Conservation (phyloP, 257 asterid species). For the Capsicum pubescens region DNA sequence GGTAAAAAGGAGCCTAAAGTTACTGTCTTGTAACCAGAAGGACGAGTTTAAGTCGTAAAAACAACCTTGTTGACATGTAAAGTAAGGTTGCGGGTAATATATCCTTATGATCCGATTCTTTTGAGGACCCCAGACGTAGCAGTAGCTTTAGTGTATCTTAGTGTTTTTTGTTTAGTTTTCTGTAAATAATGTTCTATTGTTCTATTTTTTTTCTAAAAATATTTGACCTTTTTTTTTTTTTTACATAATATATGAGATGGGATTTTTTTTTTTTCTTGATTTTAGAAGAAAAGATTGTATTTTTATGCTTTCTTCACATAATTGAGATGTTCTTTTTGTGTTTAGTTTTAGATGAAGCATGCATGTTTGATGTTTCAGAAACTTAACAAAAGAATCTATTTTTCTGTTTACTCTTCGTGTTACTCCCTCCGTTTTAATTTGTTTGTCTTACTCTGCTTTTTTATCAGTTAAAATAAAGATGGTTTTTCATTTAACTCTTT, state of each 20-base stretch:
- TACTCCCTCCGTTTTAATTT: too few relatives aligned
- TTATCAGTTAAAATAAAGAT: too few relatives aligned
- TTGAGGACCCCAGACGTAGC: too few relatives aligned
- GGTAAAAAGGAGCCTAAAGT: too few relatives aligned
- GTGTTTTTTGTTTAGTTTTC: neutral
- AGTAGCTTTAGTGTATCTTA: too few relatives aligned
- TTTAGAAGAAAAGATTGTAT: neutral
- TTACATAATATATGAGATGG: neutral
- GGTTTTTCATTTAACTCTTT: too few relatives aligned
- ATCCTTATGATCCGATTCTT: too few relatives aligned
- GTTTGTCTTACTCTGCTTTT: too few relatives aligned
- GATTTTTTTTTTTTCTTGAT: neutral
- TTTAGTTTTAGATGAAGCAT: slow-evolving; percentile 3
- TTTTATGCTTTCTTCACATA: neutral
- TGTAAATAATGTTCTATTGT: neutral
- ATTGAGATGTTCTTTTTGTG: neutral
- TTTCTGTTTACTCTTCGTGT: neutral
- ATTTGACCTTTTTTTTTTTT: neutral
- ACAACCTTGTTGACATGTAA: too few relatives aligned
- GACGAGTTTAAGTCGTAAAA: too few relatives aligned
- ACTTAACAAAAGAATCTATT: neutral
- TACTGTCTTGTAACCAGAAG: too few relatives aligned
- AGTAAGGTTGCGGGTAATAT: too few relatives aligned
- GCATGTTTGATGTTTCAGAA: neutral
- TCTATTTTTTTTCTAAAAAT: neutral